Base-by-base conservation (phyloP, 768 basidiomycete genomes). In the Macrolepiota albuminosa region DNA sequence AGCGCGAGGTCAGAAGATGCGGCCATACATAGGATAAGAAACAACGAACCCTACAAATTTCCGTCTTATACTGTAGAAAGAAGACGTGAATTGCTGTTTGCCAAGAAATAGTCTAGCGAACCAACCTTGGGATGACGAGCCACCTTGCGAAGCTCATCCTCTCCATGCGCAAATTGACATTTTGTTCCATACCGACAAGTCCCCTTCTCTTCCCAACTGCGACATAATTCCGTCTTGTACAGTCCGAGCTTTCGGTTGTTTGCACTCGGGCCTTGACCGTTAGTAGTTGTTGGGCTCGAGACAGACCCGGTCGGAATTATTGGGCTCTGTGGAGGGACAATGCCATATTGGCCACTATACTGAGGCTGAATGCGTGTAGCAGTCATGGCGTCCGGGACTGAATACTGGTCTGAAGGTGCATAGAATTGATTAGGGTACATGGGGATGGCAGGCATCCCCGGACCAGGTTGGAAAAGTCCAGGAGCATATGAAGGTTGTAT, bases 191-290 rank as follows among this genome's bases (percentile, higher is more conserved):
- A 95, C 37, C 93, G 81, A 70, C 92, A 94, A 16, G 84, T 74
- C 2, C 91, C 91, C 70, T 94, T 94, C 75, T 94, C 92, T 71
- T 94, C 92, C 92, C 93, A 94, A 70, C 93, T 95, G 63, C 89
- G 78, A 72, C 93, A 94, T 50, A 94, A 64, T 71, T 93, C 89
- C 0, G 93, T 95, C 78, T 95, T 95, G 79, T 95, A 95, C 50
- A 95, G 69, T 18, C 90, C 91, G 29, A 94, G 74, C 76, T 95
- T 95, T 66, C 93, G 82, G 70, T 95, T 95, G 75, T 95, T 95
- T 10, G 92, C 89, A 63, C 91, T 93, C 16, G 93, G 93, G 0
- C 92, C 92, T 49, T 79, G 79, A 33, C 79, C 76, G 59, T 67
- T 77, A 14, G 71, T 73, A 64, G 69, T 77, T 21, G 76, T 74